phyloP scores from a whole-genome alignment of 495 filamentous ascomycete genomes.

The Lepidopterella palustris region DNA sequence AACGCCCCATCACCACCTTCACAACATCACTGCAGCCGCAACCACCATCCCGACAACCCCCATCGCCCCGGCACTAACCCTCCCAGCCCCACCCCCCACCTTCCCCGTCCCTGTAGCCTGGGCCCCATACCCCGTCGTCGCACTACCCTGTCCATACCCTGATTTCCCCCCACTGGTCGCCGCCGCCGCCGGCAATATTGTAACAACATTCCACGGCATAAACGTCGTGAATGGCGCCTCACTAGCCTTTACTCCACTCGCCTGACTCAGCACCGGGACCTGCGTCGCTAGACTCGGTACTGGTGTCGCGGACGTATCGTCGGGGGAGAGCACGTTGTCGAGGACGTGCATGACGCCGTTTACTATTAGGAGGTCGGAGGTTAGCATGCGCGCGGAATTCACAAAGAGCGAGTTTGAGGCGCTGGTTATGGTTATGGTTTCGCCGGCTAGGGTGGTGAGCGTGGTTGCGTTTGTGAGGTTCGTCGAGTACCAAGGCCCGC shows the following conservation, averaged over 20 bases:
- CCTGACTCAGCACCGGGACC: neutral
- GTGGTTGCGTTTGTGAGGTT: constrained; percentile 8
- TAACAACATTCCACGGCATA: neutral
- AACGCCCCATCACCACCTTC: neutral
- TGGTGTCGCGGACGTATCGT: neutral
- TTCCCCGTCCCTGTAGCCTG: neutral
- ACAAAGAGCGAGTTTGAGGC: constrained; percentile 11
- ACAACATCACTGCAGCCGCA: neutral
- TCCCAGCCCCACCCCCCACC: neutral
- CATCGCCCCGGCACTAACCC: neutral
- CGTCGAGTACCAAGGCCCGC: constrained; percentile 3
- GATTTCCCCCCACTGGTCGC: neutral
- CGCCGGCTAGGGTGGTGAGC: constrained; percentile 7
- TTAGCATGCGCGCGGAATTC: constrained; percentile 22
- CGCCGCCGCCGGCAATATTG: neutral
- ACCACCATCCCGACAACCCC: neutral
- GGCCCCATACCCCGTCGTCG: neutral
- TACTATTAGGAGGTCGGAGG: constrained; percentile 18
- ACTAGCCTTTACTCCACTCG: neutral
- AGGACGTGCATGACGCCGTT: constrained; percentile 27
- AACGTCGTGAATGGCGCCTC: neutral
- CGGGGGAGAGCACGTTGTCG: neutral
- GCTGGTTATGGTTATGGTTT: constrained; percentile 11
- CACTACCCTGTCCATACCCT: neutral
- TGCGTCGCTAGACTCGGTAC: neutral